Evolutionary conservation across 805 yeast species (phyloP).

Genomic region (Wickerhamomyces hampshirensis): DNA sequence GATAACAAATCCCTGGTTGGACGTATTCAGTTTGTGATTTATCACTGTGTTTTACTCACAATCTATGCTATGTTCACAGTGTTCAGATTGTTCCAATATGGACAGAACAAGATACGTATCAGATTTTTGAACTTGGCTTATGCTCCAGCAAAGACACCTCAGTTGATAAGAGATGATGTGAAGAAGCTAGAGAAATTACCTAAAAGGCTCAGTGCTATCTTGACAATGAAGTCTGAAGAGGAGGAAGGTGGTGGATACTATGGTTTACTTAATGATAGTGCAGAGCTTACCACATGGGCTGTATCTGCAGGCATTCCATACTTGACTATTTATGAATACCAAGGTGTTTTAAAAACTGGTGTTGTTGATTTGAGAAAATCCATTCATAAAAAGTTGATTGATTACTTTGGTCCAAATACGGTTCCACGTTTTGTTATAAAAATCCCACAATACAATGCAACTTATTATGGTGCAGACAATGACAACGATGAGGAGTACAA

Average conservation of each 20-base stretch:
- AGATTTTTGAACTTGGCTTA: slow-evolving; percentile 59
- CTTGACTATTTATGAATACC: slow-evolving; percentile 73
- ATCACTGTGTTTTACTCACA: slow-evolving; percentile 33
- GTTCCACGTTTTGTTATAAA: slow-evolving; percentile 59
- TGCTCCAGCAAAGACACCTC: slow-evolving; percentile 74
- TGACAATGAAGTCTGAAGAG: slow-evolving; percentile 66
- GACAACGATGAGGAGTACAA: slow-evolving; percentile 30
- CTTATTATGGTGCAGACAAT: slow-evolving; percentile 36
- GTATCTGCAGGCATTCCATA: slow-evolving; percentile 78
- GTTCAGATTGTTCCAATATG: slow-evolving; percentile 46
- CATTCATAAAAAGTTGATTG: slow-evolving; percentile 52
- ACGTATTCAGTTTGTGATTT: slow-evolving; percentile 15
- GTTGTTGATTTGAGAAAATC: slow-evolving; percentile 53
- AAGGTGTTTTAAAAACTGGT: slow-evolving; percentile 58
- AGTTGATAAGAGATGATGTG: slow-evolving; percentile 80
- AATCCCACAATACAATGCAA: slow-evolving; percentile 62
- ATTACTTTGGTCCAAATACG: slow-evolving; percentile 68
- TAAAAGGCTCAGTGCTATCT: slow-evolving; percentile 65
- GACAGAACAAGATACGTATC: slow-evolving; percentile 48
- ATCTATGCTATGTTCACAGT: slow-evolving; percentile 54
- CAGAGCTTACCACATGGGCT: slow-evolving; percentile 83
- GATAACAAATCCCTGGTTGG: slow-evolving; percentile 1
- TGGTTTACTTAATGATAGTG: slow-evolving; percentile 70
- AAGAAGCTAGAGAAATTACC: slow-evolving; percentile 72
- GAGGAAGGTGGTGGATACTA: slow-evolving; percentile 88